These are phyloP conservation scores for Exophiala sp. DNA, from an alignment of 2,329 filamentous ascomycete species.

Conservation along the genomic window DNA sequence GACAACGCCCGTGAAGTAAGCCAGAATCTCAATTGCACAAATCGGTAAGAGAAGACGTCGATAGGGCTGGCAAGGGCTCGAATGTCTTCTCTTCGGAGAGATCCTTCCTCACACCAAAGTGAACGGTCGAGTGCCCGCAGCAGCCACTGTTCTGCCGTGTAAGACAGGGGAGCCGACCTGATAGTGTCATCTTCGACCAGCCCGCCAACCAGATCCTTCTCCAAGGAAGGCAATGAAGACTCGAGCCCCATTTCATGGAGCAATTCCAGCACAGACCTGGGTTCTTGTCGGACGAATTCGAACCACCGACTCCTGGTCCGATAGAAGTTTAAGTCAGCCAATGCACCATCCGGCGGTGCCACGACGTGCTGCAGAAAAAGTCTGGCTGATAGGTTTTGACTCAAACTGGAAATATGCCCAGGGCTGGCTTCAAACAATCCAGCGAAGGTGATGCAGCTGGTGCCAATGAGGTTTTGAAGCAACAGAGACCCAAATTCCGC, in stretches of 20 bases:
- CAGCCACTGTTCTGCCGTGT: conserved; percentile 7
- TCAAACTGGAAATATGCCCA: conserved; percentile 9
- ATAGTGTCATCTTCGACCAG: conserved; percentile 8
- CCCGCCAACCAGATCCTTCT: conserved; percentile 4
- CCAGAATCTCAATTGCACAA: conserved; percentile 19
- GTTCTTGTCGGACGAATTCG: conserved; percentile 30
- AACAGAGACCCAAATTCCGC: conserved; percentile 33
- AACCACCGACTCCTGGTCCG: conserved; percentile 25
- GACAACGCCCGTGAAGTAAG: conserved; percentile 2
- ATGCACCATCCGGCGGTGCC: conserved; percentile 19
- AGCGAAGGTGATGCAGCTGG: conserved; percentile 41
- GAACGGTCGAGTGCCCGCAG: conserved; percentile 12
- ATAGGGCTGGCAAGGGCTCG: conserved; percentile 32
- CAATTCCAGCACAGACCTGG: conserved; percentile 35
- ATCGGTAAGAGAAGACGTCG: conserved; percentile 21
- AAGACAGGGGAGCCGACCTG: conserved; percentile 5
- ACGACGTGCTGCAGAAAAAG: conserved; percentile 30
- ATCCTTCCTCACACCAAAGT: conserved; percentile 2
- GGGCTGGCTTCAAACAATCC: conserved; percentile 32
- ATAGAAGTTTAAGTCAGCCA: conserved; percentile 10
- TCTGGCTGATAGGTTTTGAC: conserved; percentile 28
- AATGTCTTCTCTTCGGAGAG: conserved; percentile 6
- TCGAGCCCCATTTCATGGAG: conserved; percentile 26
- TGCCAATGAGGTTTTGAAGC: conserved; percentile 40
- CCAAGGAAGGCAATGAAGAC: conserved; percentile 25